Evolutionary conservation across 2,329 filamentous ascomycete genomes (phyloP), one percentile per base, ranked within the genome.

Genomic region (Cytospora paraplurivora): DNA sequence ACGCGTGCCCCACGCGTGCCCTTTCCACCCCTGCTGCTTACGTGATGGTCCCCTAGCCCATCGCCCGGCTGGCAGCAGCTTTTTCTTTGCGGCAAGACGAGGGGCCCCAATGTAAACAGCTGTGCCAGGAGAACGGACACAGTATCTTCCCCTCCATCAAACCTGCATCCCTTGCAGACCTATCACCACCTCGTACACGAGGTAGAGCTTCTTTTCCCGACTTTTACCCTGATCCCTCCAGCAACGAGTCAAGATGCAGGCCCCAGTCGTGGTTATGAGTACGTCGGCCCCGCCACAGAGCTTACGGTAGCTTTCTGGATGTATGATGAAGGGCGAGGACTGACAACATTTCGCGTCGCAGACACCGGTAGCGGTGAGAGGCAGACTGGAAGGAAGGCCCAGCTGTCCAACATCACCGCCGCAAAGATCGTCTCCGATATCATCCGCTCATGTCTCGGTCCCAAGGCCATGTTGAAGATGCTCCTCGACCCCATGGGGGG

Each of bases 381-480:
- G 77, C 93, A 98, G 81, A 93, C 92, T 69, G 95, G 95, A 73
- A 89, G 95, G 76, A 96, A 96, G 84, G 95, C 95, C 71, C 95
- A 99, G 79, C 79, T 98, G 73, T 99, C 95, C 69, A 99, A 99
- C 80, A 99, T 99, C 78, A 94, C 94, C 71, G 95, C 95, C 68
- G 95, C 95, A 70, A 99, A 99, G 84, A 99, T 93, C 69, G 95
- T 99, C 76, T 91, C 95, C 79, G 95, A 99, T 79, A 98, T 99
- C 72, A 99, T 99, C 79, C 90, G 95, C 84, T 98, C 95, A 89
- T 99, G 95, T 85, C 89, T 99, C 69, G 95, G 95, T 50, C 95
- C 95, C 76, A 99, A 98, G 82, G 95, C 95, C 70, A 99, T 99
- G 95, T 81, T 99, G 78, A 99, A 99, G 87, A 99, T 99, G 95